Evolutionary conservation across 2,329 filamentous ascomycete species (phyloP).

Genomic region (Chaetomiaceae sp.): DNA sequence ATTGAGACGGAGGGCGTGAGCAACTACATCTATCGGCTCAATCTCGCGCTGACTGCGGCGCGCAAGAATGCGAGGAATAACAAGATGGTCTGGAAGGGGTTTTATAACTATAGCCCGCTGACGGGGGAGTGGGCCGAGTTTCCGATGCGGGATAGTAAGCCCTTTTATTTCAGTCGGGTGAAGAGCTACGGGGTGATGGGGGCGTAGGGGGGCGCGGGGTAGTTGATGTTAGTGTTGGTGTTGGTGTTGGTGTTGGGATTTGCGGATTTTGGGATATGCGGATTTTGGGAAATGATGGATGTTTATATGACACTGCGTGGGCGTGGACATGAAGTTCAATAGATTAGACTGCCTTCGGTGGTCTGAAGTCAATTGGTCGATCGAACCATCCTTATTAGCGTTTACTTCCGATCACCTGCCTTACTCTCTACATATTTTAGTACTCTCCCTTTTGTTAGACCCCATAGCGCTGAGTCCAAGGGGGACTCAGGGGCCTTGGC

Average conservation of each 20-base stretch:
- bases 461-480: too few relatives aligned
- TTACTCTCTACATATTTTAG: too few relatives aligned
- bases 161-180: constrained; percentile 64
- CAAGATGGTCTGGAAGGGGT: constrained; percentile 82
- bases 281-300: not conserved
- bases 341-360: too few relatives aligned
- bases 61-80: constrained; percentile 69
- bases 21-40: constrained; percentile 83
- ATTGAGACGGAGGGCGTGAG: constrained; percentile 83
- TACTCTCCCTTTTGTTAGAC: too few relatives aligned
- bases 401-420: too few relatives aligned
- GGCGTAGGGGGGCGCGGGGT: constrained; percentile 36
- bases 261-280: not conserved
- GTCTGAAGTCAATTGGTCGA: too few relatives aligned
- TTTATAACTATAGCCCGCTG: constrained; percentile 84
- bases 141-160: constrained; percentile 56
- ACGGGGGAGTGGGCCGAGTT: constrained; percentile 92
- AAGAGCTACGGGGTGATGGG: constrained; percentile 53
- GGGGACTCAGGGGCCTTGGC: constrained; percentile 12
- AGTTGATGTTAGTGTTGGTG: too few relatives aligned
- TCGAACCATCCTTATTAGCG: too few relatives aligned
- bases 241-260: too few relatives aligned
- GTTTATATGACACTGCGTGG: not conserved
- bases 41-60: constrained; percentile 64
- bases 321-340: not conserved